phyloP scores from a whole-genome alignment of 1,284 basidiomycete genomes.

The Tetrapyrgos nigripes region DNA sequence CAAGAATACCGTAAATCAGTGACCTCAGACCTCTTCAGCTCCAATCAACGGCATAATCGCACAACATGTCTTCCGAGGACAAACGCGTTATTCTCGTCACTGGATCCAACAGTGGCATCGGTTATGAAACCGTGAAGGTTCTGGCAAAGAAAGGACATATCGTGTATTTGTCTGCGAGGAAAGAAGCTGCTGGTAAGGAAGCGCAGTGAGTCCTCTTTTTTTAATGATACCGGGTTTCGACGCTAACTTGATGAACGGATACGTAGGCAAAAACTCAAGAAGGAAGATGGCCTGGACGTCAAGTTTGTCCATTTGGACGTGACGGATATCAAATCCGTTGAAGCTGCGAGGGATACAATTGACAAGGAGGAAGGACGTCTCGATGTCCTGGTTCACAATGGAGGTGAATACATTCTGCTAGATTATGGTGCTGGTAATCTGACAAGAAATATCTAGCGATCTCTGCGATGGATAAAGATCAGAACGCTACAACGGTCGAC shows the following conservation, averaged over 20 bases:
- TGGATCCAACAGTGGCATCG: slow-evolving; percentile 24
- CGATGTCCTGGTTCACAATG: slow-evolving; percentile 57
- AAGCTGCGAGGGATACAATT: slow-evolving; percentile 41
- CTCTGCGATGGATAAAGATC: slow-evolving; percentile 36
- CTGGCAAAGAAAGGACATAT: slow-evolving; percentile 24
- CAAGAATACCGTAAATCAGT: too few species aligned
- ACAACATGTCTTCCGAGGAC: too few species aligned
- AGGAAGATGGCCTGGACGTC: slow-evolving; percentile 32
- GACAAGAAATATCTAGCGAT: slow-evolving; percentile 28
- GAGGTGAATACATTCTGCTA: slow-evolving; percentile 33
- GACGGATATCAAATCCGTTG: slow-evolving; percentile 39
- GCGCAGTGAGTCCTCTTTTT: slow-evolving; percentile 8
- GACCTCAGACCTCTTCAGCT: too few species aligned
- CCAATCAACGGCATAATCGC: too few species aligned
- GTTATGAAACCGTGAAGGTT: slow-evolving; percentile 23
- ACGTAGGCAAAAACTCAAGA: slow-evolving; percentile 29
- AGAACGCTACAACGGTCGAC: slow-evolving; percentile 40
- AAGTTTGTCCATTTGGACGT: slow-evolving; percentile 42
- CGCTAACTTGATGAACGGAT: neutral
- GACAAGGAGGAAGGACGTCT: slow-evolving; percentile 48
- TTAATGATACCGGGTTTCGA: neutral
- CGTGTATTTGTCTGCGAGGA: slow-evolving; percentile 25
- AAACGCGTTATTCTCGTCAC: slow-evolving; percentile 19
- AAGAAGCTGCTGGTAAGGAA: slow-evolving; percentile 23
- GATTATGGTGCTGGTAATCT: neutral